A percentile compares a stretch with the other conserved stretches of the same genome.
These are phyloP conservation scores for Colletotrichum sp. DNA, from an alignment of 2,329 filamentous ascomycete genomes.

Conservation along the genomic window DNA sequence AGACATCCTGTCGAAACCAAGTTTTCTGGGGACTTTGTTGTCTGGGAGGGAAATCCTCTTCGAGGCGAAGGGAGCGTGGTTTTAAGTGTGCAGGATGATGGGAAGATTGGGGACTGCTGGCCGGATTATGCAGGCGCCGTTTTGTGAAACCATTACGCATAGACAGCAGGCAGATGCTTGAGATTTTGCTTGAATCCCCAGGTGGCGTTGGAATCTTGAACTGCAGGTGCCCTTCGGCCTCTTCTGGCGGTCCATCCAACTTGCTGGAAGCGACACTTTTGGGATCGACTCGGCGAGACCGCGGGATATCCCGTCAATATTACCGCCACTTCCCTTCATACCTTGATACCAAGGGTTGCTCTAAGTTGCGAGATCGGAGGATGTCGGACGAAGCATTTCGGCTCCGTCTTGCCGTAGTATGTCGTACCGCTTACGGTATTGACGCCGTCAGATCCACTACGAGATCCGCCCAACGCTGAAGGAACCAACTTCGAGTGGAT, in stretches of 20 bases:
- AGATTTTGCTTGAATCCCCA: neutral
- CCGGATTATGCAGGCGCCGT: neutral
- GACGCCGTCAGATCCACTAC: neutral
- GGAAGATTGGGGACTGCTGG: constrained; percentile 6
- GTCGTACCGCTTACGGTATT: neutral
- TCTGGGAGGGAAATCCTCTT: constrained; percentile 47
- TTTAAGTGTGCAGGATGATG: constrained; percentile 2
- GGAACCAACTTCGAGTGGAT: neutral
- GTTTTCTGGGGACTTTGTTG: constrained; percentile 36
- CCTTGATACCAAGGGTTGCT: neutral
- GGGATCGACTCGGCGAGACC: neutral
- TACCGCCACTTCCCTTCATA: neutral
- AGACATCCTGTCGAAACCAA: constrained; percentile 15
- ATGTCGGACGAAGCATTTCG: neutral
- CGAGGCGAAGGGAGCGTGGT: constrained; percentile 42
- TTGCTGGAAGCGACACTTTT: too few species aligned
- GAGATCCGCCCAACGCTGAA: neutral
- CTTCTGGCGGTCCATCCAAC: too few species aligned
- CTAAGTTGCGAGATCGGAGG: neutral
- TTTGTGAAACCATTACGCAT: neutral
- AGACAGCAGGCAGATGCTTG: rapidly evolving
- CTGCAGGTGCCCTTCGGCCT: too few species aligned
- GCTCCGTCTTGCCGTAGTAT: neutral
- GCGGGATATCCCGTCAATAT: neutral
- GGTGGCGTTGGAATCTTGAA: neutral